Evolutionary conservation across 495 filamentous ascomycete genomes (phyloP), one percentile per base, ranked within the genome.

Genomic region (Penicillium canariense): DNA sequence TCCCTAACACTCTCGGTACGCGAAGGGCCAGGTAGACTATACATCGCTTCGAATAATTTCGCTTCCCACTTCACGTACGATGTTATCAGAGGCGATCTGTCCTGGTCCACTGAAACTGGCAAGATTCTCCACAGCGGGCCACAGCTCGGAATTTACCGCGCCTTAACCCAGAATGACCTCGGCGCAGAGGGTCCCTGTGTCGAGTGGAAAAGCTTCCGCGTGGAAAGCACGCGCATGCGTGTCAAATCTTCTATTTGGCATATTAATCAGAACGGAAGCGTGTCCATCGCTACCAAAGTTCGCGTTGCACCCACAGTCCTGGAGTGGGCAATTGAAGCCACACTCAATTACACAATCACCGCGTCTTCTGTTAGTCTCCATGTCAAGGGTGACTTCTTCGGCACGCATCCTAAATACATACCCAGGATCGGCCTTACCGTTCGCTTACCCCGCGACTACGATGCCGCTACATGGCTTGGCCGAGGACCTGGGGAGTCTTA

Each of bases 401-500:
- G 8, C 77, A 80, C 71, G n/a, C 56, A 74, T 7, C 86, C 86
- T 0, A 55, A 67, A 3, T 78, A 77, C 10, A 64, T 87, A 0
- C 81, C 84, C 5, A 77, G 84, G 26, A 69, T 83, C 11, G 84
- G 84, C 0, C 60, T 85, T 2, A 79, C 76, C 0, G 71, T 83
- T 20, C 68, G 69, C 1, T 48, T 86, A 27, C 40, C 72, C 51
- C 40, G 54, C 14, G 45, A 58, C 0, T 65, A 79, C 7, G 71
- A 73, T 17, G 55, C 62, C 12, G 77, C 77, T 5, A 65, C 64
- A 1, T 87, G 82, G 83, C 79, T 80, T 61, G 85, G 85, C 11
- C 77, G 80, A 5, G 85, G 85, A 0, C 85, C 85, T 0, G 82
- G 81, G 7, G 83, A 86, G 66, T 77, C 76, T 1, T 87, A 87